Conservation (phyloP, 1,284 basidiomycete genomes). For the Sporisorium graminicola region DNA sequence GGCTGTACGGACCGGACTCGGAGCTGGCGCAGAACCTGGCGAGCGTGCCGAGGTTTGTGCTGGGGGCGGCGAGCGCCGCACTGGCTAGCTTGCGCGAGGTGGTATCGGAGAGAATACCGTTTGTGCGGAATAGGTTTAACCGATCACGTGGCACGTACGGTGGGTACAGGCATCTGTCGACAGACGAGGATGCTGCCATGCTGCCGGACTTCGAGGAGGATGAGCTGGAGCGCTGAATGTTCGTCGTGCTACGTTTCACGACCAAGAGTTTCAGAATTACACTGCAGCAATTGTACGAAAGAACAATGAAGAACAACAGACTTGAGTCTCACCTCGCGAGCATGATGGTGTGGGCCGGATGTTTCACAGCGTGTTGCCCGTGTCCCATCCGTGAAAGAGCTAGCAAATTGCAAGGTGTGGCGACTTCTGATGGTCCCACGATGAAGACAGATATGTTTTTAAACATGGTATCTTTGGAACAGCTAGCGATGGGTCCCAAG, state of each 20-base stretch:
- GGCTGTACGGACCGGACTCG: constrained; percentile 72
- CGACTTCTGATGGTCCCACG: too few species aligned
- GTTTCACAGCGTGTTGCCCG: too few species aligned
- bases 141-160: constrained; percentile 51
- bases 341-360: too few species aligned
- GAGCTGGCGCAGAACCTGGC: constrained; percentile 76
- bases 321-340: too few species aligned
- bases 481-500: too few species aligned
- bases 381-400: too few species aligned
- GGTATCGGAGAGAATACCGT: constrained; percentile 50
- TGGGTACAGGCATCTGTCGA: constrained; percentile 61
- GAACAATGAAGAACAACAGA: background rate
- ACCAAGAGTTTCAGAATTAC: background rate
- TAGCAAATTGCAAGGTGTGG: too few species aligned
- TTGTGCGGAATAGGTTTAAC: constrained; percentile 31
- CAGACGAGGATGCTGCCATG: constrained; percentile 66
- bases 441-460: too few species aligned
- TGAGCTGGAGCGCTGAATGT: constrained; percentile 48
- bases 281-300: background rate
- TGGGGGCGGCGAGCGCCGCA: constrained; percentile 38
- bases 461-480: too few species aligned
- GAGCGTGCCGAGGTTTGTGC: constrained; percentile 42
- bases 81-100: constrained; percentile 45
- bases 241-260: background rate
- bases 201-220: constrained; percentile 65